Conservation (phyloP, 1,284 basidiomycete genomes). For the Ceratorhiza oryzae-sativae region DNA sequence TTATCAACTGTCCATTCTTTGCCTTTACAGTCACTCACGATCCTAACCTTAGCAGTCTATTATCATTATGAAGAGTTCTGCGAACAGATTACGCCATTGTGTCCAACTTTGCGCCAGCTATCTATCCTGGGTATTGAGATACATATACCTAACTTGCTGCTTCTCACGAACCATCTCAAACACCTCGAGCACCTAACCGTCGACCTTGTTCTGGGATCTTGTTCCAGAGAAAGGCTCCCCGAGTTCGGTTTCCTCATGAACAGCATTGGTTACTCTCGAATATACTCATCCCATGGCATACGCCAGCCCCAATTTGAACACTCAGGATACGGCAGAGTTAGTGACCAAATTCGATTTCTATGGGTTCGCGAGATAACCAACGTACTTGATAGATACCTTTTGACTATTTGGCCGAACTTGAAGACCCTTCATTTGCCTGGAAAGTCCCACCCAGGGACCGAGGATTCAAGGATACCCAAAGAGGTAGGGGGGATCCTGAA, state of each 20-base stretch:
- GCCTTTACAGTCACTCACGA: background rate
- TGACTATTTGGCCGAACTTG: constrained; percentile 1
- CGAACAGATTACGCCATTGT: background rate
- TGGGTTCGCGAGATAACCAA: background rate
- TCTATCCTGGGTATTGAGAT: background rate
- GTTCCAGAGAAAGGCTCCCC: too few relatives aligned
- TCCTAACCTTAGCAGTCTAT: background rate
- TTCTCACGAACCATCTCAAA: background rate
- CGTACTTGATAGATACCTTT: background rate
- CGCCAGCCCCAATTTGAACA: background rate
- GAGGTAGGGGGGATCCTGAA: too few relatives aligned
- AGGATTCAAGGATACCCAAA: background rate
- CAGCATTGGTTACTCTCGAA: background rate
- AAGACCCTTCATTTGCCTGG: background rate
- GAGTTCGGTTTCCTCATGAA: too few relatives aligned
- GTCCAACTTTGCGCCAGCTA: background rate
- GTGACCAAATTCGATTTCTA: background rate
- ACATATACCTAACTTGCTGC: background rate
- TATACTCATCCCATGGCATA: background rate
- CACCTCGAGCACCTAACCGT: background rate
- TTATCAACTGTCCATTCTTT: background rate
- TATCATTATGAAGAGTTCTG: background rate
- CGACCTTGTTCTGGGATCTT: too few relatives aligned
- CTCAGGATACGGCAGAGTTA: background rate
- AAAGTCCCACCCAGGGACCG: too few relatives aligned